These are phyloP conservation scores for Sarocladium oryzae DNA, from an alignment of 2,329 filamentous ascomycete genomes.

Conservation along the genomic window DNA sequence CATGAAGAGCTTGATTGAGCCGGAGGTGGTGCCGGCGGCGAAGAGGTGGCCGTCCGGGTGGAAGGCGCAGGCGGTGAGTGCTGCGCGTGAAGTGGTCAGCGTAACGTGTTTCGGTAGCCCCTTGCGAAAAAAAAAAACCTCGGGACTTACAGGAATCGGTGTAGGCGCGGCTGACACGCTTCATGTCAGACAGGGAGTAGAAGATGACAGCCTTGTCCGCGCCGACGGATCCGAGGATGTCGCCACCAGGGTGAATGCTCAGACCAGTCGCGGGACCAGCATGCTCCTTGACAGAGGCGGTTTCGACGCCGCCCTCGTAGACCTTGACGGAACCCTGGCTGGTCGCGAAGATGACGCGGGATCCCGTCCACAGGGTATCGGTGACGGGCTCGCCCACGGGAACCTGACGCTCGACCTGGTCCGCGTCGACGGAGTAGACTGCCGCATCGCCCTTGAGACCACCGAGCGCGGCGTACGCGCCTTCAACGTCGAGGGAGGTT, in stretches of 20 bases:
- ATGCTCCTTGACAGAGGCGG: conserved; percentile 70
- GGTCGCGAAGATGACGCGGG: conserved; percentile 66
- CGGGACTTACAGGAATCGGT: conserved; percentile 67
- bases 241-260: conserved; percentile 74
- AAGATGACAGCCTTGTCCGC: conserved; percentile 88
- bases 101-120: no score
- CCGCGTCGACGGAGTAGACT: conserved; percentile 66
- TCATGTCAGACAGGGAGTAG: conserved; percentile 67
- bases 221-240: conserved; percentile 80
- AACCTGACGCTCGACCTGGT: conserved; percentile 61
- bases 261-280: conserved; percentile 74
- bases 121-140: no score
- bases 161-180: conserved; percentile 70
- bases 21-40: conserved; percentile 71
- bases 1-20: conserved; percentile 84
- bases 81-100: conserved; percentile 43
- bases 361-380: conserved; percentile 55
- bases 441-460: conserved; percentile 68
- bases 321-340: conserved; percentile 74
- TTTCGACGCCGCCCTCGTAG: conserved; percentile 64
- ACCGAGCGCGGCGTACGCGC: conserved; percentile 65
- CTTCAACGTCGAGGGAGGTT: conserved; percentile 43
- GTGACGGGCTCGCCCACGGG: conserved; percentile 64
- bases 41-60: conserved; percentile 96
- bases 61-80: conserved; percentile 73